Conservation (phyloP, 75 land plant species). For the Pinus tabuliformis region DNA sequence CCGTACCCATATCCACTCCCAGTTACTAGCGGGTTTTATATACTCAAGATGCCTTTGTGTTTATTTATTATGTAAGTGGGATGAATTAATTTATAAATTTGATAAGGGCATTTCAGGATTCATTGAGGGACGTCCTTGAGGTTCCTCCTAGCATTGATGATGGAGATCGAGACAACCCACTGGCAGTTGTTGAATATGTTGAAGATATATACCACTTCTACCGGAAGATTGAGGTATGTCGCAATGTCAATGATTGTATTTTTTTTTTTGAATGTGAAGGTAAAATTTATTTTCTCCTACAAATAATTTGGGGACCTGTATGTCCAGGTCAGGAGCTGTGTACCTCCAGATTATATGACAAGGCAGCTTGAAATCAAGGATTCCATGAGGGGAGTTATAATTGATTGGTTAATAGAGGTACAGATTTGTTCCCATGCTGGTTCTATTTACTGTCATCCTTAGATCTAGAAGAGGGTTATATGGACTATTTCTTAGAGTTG, state of each 20-base stretch:
- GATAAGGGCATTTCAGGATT: slow-evolving; percentile 29
- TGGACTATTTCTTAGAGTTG: background rate
- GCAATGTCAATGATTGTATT: background rate
- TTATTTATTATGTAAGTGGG: background rate
- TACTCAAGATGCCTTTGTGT: background rate
- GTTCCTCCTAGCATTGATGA: slow-evolving; percentile 62
- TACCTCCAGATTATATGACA: slow-evolving; percentile 65
- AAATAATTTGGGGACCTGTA: background rate
- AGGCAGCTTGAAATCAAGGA: slow-evolving; percentile 73
- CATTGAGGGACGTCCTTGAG: slow-evolving; percentile 46
- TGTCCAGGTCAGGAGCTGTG: slow-evolving; percentile 38
- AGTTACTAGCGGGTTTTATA: background rate
- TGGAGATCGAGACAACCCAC: slow-evolving; percentile 62
- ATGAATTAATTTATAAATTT: background rate
- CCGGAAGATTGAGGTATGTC: slow-evolving; percentile 51
- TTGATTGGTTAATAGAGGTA: slow-evolving; percentile 88
- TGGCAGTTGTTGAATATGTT: slow-evolving; percentile 86
- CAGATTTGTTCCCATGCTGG: background rate
- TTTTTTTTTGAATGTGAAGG: background rate
- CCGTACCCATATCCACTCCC: no score
- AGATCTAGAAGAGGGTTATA: background rate
- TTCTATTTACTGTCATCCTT: background rate
- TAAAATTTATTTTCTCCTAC: background rate
- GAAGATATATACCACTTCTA: slow-evolving; percentile 94
- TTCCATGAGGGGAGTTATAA: slow-evolving; percentile 81